Conservation (phyloP, 2,329 filamentous ascomycete genomes). For the Hypoxylon sp. region DNA sequence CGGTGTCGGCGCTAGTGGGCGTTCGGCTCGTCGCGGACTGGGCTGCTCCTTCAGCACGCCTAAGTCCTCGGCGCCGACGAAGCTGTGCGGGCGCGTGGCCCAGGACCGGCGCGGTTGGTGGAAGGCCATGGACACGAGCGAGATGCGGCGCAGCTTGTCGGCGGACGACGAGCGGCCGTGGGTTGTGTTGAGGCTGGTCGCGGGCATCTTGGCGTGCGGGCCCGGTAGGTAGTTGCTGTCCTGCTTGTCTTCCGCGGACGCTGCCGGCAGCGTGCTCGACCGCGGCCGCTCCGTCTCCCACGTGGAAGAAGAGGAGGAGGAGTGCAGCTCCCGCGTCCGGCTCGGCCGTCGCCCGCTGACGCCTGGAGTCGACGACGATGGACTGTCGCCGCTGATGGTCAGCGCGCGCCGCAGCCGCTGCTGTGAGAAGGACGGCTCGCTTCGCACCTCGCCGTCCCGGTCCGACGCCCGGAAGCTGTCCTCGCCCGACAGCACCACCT, state of each 20-base stretch:
- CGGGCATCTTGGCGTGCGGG: slow-evolving; percentile 7
- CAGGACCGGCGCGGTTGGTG: slow-evolving; percentile 30
- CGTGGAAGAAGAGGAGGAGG: too few relatives aligned
- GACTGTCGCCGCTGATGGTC: slow-evolving; percentile 32
- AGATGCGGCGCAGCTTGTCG: slow-evolving; percentile 29
- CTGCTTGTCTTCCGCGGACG: too few relatives aligned
- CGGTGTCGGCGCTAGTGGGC: background rate
- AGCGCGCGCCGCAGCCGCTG: slow-evolving; percentile 39
- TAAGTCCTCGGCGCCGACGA: slow-evolving; percentile 33
- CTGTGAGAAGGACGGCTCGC: slow-evolving; percentile 28
- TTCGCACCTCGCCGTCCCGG: slow-evolving; percentile 40
- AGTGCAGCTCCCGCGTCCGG: slow-evolving; percentile 16
- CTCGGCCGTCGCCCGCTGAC: slow-evolving; percentile 25
- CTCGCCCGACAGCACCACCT: slow-evolving; percentile 44
- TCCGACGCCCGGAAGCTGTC: slow-evolving; percentile 44
- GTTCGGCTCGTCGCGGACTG: slow-evolving; percentile 18
- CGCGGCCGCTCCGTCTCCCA: slow-evolving; percentile 33
- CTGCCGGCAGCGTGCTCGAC: slow-evolving; percentile 37
- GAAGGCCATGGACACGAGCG: slow-evolving; percentile 29
- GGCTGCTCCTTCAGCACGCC: slow-evolving; percentile 38
- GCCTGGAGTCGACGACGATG: slow-evolving; percentile 10
- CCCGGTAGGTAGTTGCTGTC: slow-evolving; percentile 15
- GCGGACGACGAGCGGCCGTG: slow-evolving; percentile 31
- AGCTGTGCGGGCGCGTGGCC: slow-evolving; percentile 36
- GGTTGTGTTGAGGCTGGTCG: too few relatives aligned